Conservation (phyloP, 169 alveolate species). For the Babesia caballi region DNA sequence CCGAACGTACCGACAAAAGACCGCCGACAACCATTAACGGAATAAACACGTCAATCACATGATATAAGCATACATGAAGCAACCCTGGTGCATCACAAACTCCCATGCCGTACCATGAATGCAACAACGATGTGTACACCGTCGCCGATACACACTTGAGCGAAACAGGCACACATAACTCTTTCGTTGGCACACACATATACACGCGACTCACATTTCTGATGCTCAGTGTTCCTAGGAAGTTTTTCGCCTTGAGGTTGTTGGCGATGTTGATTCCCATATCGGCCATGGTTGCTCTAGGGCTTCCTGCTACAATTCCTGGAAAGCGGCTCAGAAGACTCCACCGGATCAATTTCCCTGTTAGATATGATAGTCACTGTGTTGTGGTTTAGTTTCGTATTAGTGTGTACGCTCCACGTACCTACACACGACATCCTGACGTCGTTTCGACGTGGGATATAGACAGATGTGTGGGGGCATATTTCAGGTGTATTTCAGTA, state of each 20-base stretch:
- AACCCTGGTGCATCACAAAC: too few species aligned
- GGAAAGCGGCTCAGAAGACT: too few species aligned
- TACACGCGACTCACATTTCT: conserved; percentile 28
- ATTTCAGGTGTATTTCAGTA: too few species aligned
- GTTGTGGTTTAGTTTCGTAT: too few species aligned
- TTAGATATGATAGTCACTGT: too few species aligned
- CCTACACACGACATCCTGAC: conserved; percentile 13
- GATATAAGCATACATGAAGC: too few species aligned
- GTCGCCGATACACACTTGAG: neutral
- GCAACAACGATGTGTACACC: neutral
- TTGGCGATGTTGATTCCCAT: conserved; percentile 34
- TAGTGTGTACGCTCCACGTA: neutral
- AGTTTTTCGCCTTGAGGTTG: conserved; percentile 59
- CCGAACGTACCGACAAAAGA: too few species aligned
- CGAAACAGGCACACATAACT: neutral
- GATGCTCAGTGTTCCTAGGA: conserved; percentile 49
- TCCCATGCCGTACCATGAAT: too few species aligned
- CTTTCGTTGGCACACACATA: neutral
- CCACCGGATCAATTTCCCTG: too few species aligned
- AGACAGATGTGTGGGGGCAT: neutral
- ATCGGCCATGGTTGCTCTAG: conserved; percentile 26
- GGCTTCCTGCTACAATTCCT: neutral
- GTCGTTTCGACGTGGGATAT: neutral
- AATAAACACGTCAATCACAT: too few species aligned
- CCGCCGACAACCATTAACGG: too few species aligned